Percentiles rank a stretch among this genome's conserved stretches.
Conservation (phyloP, 2,329 filamentous ascomycete species). For the Talaromyces amestolkiae region DNA sequence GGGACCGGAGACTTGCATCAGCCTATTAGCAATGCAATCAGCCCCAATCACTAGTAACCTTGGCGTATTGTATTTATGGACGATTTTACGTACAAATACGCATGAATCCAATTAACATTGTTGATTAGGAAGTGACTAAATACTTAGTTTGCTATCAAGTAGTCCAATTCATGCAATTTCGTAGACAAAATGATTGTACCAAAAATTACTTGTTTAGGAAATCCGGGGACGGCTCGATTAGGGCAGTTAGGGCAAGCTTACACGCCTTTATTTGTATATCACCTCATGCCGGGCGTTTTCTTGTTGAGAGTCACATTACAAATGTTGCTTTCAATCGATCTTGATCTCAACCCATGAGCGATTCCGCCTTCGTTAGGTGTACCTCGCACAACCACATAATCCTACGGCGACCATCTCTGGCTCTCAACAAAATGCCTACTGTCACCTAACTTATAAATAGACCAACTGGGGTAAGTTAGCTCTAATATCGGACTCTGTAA, state of each 20-base stretch:
- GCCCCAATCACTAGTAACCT: constrained; percentile 1
- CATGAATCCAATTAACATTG: background rate
- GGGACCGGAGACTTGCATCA: background rate
- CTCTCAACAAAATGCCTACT: background rate
- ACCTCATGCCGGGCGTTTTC: background rate
- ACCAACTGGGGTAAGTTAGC: background rate
- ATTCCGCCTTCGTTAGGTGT: background rate
- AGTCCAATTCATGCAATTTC: background rate
- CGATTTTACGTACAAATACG: background rate
- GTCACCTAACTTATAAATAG: background rate
- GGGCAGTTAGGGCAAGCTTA: background rate
- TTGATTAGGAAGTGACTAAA: background rate
- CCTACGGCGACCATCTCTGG: background rate
- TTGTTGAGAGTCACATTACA: background rate
- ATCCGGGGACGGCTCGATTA: background rate
- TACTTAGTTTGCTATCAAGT: background rate
- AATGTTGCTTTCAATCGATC: background rate
- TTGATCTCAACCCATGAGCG: background rate
- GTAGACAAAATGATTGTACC: background rate
- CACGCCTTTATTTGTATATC: background rate
- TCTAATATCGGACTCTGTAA: background rate
- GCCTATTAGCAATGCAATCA: background rate
- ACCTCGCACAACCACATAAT: background rate
- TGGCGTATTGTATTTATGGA: background rate
- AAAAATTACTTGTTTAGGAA: background rate